Evolutionary conservation across 768 basidiomycete genomes (phyloP), one percentile per base, ranked within the genome.

Genomic region (Hypholoma fasciculare): DNA sequence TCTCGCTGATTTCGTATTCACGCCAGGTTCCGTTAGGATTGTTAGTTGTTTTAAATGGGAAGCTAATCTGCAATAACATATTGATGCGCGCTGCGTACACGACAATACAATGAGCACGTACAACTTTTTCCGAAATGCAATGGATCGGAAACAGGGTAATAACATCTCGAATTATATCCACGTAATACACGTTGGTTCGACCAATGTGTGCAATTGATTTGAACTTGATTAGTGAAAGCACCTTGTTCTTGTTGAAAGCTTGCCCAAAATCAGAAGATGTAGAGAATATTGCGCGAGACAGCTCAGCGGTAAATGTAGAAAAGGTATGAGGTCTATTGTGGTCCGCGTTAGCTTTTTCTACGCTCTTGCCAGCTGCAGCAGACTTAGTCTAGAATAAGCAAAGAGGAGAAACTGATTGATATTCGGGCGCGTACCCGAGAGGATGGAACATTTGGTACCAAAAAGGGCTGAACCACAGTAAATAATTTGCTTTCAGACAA

Each of bases 161-260:
- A 19, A 91, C 88, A 62, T 91, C 86, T 43, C 74, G 74, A 7
- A 90, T 80, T 39, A 91, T 78, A 65, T 92, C 87, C n/a, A 90
- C 67, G 49, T 69, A 76, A 34, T 61, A 72, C 14, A 60, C 54
- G 16, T 56, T 51, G 16, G 69, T 61, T 5, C 70, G 30, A 5
- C 30, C 74, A 16, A 69, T 67, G 34, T 71, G 61, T 30, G 61
- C 59, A 49, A 77, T 71, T 1, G 75, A 69, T 52, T 78, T 78
- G 12, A 67, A 61, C 9, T 63, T 59, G 47, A 82, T 71, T 37
- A 82, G 63, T 2, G 60, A 53, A n/a, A 54, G 34, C 1, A 76
- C 74, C 61, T 67, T 74, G 42, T 68, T 61, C 36, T 61, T 59
- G 61, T 79, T 78, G 50, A 70, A 76, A 20, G 61, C 65, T 17